Percentiles rank a stretch among this genome's conserved stretches.
Evolutionary conservation across 1,284 basidiomycete species (phyloP).

Genomic region (Cryptococcus jaspeensis): DNA sequence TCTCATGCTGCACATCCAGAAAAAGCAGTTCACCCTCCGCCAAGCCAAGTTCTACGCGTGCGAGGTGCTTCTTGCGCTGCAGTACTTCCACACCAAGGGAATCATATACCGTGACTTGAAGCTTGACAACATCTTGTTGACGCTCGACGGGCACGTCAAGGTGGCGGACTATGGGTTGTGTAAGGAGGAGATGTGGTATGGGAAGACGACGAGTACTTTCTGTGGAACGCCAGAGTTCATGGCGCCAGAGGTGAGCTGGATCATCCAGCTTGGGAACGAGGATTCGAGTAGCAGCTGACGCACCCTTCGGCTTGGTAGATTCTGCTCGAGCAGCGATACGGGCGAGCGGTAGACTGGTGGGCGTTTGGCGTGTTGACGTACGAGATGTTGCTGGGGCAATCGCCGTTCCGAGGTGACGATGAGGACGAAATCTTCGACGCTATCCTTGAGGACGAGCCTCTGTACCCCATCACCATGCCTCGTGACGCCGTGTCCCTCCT

Average conservation of each 20-base stretch:
- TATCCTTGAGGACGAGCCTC: slow-evolving; percentile 94
- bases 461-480: slow-evolving; percentile 99
- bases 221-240: slow-evolving; percentile 99
- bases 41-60: slow-evolving; percentile 97
- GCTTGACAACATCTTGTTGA: slow-evolving; percentile 96
- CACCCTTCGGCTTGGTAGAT: slow-evolving; percentile 60
- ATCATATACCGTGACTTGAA: slow-evolving; percentile 95
- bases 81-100: slow-evolving; percentile 98
- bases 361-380: slow-evolving; percentile 98
- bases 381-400: slow-evolving; percentile 98
- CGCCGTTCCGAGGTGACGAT: slow-evolving; percentile 98
- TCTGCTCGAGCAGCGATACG: slow-evolving; percentile 95
- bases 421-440: slow-evolving; percentile 99
- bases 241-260: slow-evolving; percentile 87
- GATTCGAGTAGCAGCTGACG: background rate
- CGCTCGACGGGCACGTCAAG: slow-evolving; percentile 96
- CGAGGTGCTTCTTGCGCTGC: slow-evolving; percentile 93
- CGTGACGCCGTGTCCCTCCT: slow-evolving; percentile 93
- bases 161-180: slow-evolving; percentile 99
- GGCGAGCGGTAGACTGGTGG: slow-evolving; percentile 99
- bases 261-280: too few species aligned
- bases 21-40: slow-evolving; percentile 73
- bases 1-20: slow-evolving; percentile 78
- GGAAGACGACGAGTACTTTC: slow-evolving; percentile 97
- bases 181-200: slow-evolving; percentile 99